phyloP scores from a whole-genome alignment of 306 rosid genomes.

The Trifolium dubium region DNA sequence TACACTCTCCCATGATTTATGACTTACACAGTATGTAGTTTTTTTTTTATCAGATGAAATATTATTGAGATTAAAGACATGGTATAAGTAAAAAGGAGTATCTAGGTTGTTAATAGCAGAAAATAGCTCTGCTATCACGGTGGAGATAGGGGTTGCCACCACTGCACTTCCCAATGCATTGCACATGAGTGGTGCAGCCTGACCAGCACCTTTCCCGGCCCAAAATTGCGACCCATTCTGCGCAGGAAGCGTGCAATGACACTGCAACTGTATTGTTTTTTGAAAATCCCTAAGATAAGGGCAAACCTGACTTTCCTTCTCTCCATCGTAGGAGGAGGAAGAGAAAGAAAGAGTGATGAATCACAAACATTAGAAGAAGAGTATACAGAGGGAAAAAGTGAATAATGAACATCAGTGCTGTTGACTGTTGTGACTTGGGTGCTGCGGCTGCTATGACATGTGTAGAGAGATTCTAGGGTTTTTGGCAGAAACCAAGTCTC shows the following conservation, averaged over 20 bases:
- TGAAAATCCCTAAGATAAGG: background rate
- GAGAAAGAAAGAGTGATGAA: background rate
- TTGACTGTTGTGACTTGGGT: background rate
- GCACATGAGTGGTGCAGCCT: background rate
- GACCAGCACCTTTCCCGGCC: background rate
- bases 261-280: background rate
- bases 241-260: background rate
- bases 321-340: constrained; percentile 2
- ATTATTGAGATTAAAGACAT: constrained; percentile 18
- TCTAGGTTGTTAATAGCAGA: background rate
- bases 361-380: background rate
- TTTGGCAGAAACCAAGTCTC: background rate
- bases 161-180: background rate
- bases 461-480: background rate
- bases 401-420: background rate
- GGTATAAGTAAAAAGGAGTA: constrained; percentile 24
- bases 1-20: constrained; percentile 25
- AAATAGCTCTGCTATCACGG: background rate
- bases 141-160: background rate
- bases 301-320: background rate
- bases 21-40: constrained; percentile 3
- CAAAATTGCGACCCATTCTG: background rate
- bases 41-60: background rate
- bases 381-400: background rate
- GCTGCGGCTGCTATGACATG: background rate